Conservation (phyloP, 169 alveolate species). For the Plasmodium gonderi region DNA sequence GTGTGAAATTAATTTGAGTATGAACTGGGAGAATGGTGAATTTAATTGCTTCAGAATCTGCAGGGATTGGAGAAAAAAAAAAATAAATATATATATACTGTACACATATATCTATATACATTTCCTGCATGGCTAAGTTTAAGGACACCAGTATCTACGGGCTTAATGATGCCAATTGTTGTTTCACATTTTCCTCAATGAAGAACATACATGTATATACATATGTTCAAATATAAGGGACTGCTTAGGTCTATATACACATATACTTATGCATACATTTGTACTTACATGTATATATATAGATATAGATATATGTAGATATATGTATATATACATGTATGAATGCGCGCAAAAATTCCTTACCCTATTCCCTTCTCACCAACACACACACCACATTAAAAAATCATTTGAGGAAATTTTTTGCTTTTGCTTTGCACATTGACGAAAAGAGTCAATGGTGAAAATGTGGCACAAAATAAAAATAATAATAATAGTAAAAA, state of each 20-base stretch:
- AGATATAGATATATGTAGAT: background rate
- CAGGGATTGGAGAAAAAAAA: background rate
- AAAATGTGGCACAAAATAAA: background rate
- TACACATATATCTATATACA: too few relatives aligned
- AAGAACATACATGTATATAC: too few relatives aligned
- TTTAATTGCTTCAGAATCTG: background rate
- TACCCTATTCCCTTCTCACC: background rate
- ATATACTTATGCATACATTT: too few relatives aligned
- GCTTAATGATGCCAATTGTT: too few relatives aligned
- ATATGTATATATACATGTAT: background rate
- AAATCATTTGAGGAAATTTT: background rate
- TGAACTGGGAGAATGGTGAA: background rate
- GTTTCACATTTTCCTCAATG: too few relatives aligned
- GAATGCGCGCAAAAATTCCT: background rate
- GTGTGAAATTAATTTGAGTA: background rate
- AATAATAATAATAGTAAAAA: background rate
- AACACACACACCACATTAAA: background rate
- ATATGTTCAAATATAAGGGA: too few relatives aligned
- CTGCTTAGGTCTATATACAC: too few relatives aligned
- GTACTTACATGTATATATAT: background rate
- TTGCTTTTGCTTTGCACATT: background rate
- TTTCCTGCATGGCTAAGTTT: too few relatives aligned
- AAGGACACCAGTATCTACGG: too few relatives aligned
- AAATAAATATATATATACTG: too few relatives aligned
- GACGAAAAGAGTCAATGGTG: background rate